Evolutionary conservation across 2,329 filamentous ascomycete genomes (phyloP), one percentile per base, ranked within the genome.

Genomic region (Paecilomyces sp.): DNA sequence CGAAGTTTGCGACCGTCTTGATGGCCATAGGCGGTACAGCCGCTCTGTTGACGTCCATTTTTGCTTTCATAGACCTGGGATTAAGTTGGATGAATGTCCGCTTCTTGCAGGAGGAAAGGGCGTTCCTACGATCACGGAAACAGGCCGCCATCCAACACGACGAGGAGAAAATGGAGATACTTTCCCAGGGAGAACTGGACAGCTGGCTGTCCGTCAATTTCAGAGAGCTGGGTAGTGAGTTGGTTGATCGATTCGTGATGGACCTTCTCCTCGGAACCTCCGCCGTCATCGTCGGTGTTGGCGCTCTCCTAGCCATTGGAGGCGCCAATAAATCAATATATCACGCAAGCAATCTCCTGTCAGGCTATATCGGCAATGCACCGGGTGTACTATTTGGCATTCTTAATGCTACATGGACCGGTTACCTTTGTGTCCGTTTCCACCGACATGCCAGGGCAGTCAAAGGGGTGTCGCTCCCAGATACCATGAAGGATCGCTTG

Each of bases 361-460:
- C 82, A 0, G 83, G 83, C 1, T 84, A 83, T 60, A 72, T 85
- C 18, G 83, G 83, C 2, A 85, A 85, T 60, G 72, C 76, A 0
- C 76, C 80, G 1, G 76, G 80, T 1, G 80, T 81, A 0, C 25
- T 79, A 0, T 85, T 79, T 54, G 82, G 81, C 1, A 57, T 83
- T 0, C 58, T 77, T 51, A 85, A 83, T 64, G 74, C 76, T 0
- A 56, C 69, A 4, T 85, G 82, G 82, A 81, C 80, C 0, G 63
- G 63, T 0, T 79, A 75, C 60, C 68, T 84, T 1, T 76, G 75
- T 31, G 55, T 57, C 1, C 76, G 78, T 13, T 80, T 80, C 33
- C 70, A 71, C 12, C 62, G 65, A 0, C 80, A 83, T 25, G 66
- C 71, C 8, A 18, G 25, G 0, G 72, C 71, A 0, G 72, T 68